Evolutionary conservation across 2,329 filamentous ascomycete species (phyloP).

Genomic region (Clonostachys sp.): DNA sequence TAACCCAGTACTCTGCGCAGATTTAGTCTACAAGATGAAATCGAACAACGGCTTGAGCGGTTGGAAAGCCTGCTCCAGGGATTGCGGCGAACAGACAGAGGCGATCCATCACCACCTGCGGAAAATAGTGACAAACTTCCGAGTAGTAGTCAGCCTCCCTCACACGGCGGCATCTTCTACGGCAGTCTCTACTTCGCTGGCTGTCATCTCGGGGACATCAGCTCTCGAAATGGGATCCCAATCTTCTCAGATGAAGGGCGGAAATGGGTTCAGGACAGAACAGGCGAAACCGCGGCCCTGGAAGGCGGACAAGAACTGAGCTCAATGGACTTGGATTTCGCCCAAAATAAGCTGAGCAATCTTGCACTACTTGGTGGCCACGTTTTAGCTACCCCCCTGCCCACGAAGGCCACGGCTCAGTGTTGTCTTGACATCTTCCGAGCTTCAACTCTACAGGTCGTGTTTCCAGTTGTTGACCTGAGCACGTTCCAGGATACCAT

Average conservation of each 20-base stretch:
- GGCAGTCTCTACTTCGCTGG: neutral
- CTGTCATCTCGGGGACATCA: neutral
- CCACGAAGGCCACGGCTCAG: constrained; percentile 6
- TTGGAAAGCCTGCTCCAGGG: too few species aligned
- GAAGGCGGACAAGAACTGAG: too few species aligned
- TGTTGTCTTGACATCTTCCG: constrained; percentile 3
- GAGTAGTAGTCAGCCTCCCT: too few species aligned
- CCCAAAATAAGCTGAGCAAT: too few species aligned
- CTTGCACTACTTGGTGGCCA: neutral
- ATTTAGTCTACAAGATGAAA: too few species aligned
- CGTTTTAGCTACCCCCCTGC: neutral
- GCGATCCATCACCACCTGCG: too few species aligned
- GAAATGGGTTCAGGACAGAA: constrained; percentile 1
- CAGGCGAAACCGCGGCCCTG: neutral
- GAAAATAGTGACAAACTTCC: too few species aligned
- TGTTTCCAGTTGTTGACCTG: constrained; percentile 36
- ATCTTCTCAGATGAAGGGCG: neutral
- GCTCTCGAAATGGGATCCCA: neutral
- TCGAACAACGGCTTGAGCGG: too few species aligned
- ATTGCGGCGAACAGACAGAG: too few species aligned
- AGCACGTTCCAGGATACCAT: constrained; percentile 33
- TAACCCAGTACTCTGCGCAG: too few species aligned
- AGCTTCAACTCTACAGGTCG: constrained; percentile 20
- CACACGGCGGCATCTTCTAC: too few species aligned
- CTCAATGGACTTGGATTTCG: neutral